These are phyloP conservation scores for Brasenia schreberi DNA, from an alignment of 164 flowering plant genomes.

Conservation along the genomic window DNA sequence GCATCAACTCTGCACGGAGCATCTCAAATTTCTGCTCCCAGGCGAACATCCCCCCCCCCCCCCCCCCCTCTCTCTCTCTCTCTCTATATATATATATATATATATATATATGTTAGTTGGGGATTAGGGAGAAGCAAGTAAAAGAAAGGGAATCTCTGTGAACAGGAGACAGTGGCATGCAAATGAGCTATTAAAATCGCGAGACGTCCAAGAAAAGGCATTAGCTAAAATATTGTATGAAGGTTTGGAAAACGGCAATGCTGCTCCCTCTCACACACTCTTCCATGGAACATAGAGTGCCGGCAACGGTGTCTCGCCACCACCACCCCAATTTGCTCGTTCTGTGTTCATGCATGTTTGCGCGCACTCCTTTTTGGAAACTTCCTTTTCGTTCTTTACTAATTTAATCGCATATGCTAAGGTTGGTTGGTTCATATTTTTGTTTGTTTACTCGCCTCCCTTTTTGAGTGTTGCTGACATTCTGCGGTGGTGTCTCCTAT, in stretches of 20 bases:
- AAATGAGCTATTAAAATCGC: neutral
- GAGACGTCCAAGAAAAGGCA: neutral
- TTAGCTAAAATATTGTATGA: neutral
- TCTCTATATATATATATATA: too few relatives aligned
- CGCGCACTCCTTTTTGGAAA: neutral
- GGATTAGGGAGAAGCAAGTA: neutral
- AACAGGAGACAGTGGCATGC: neutral
- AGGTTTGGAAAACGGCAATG: neutral
- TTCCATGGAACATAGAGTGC: neutral
- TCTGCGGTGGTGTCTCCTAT: slow-evolving; percentile 1
- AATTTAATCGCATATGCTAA: neutral
- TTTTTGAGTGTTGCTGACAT: neutral
- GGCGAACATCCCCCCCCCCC: neutral
- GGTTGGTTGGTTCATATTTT: neutral
- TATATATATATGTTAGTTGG: too few relatives aligned
- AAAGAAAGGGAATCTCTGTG: neutral
- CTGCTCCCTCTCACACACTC: neutral
- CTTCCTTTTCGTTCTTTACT: neutral
- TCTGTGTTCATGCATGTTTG: neutral
- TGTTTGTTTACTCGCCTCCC: neutral
- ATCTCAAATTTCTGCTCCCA: neutral
- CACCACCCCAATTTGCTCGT: neutral
- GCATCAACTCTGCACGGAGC: neutral
- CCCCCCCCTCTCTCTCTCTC: too few relatives aligned
- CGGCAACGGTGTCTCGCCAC: neutral